These are phyloP conservation scores for Monosporascus sp. DNA, from an alignment of 2,329 filamentous ascomycete genomes.

Conservation along the genomic window DNA sequence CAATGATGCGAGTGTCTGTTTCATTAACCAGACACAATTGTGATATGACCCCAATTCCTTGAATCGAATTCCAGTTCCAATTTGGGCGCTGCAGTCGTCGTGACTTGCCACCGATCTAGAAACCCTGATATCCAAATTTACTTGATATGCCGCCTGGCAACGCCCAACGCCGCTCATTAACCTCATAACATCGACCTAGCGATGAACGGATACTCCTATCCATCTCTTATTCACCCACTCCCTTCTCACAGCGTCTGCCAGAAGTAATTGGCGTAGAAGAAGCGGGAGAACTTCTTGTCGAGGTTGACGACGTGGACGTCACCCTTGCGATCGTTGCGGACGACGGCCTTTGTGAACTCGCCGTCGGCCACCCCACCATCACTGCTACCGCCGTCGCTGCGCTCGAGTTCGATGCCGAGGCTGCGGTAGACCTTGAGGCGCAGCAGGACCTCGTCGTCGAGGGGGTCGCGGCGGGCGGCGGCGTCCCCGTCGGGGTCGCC, in stretches of 20 bases:
- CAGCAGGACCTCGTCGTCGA: slow-evolving; percentile 63
- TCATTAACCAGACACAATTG: no score
- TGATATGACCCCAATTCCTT: no score
- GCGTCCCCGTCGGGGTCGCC: slow-evolving; percentile 27
- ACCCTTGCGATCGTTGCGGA: slow-evolving; percentile 79
- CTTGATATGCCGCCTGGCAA: not conserved
- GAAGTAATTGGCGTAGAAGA: slow-evolving; percentile 94
- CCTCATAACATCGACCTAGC: not conserved
- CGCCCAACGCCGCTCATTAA: slow-evolving; percentile 13
- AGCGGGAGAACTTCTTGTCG: slow-evolving; percentile 84
- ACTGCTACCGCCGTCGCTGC: slow-evolving; percentile 46
- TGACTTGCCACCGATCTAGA: not conserved
- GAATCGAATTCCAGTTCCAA: no score
- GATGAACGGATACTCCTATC: no score
- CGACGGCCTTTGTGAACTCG: slow-evolving; percentile 79
- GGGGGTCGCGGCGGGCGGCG: slow-evolving; percentile 33
- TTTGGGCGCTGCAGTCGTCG: no score
- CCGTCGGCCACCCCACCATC: slow-evolving; percentile 38
- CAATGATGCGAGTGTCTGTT: no score
- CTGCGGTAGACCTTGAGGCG: slow-evolving; percentile 88
- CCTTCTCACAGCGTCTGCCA: slow-evolving; percentile 72
- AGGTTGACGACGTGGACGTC: slow-evolving; percentile 95
- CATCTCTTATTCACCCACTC: not conserved
- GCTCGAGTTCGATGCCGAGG: slow-evolving; percentile 82
- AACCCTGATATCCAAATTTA: slow-evolving; percentile 13